Evolutionary conservation across 129 eudicot genomes (phyloP).

Genomic region (Tanacetum coccineum): DNA sequence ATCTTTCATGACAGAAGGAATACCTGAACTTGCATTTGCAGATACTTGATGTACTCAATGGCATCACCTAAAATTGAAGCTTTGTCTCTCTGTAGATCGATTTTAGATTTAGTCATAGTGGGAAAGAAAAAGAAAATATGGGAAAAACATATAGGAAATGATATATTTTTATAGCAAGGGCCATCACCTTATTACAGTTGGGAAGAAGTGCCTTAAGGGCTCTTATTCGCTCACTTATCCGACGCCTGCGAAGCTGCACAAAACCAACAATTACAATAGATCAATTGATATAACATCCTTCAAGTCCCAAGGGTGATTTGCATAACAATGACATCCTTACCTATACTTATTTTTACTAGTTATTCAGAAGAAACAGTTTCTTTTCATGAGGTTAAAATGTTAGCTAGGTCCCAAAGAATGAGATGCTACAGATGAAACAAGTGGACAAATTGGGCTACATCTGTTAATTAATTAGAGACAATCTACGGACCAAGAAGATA

Average conservation of each 20-base stretch:
- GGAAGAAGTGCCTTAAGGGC: slow-evolving; percentile 31
- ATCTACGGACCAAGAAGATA: no score
- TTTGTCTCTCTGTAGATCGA: slow-evolving; percentile 18
- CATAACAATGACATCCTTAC: no score
- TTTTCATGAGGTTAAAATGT: no score
- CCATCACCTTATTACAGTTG: slow-evolving; percentile 32
- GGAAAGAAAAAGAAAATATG: not conserved
- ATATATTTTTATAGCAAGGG: not conserved
- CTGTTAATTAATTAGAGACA: no score
- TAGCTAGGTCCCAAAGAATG: no score
- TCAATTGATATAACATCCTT: no score
- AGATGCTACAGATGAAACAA: no score
- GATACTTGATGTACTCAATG: slow-evolving; percentile 21
- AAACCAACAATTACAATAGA: not conserved
- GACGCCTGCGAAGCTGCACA: slow-evolving; percentile 28
- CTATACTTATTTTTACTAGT: no score
- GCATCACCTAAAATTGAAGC: slow-evolving; percentile 22
- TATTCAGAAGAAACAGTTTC: no score
- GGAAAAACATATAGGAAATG: not conserved
- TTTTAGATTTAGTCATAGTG: not conserved
- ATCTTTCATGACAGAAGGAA: not conserved
- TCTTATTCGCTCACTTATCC: slow-evolving; percentile 20
- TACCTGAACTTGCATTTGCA: slow-evolving; percentile 29
- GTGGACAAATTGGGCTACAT: no score
- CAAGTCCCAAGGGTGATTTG: no score